Conservation (phyloP, 2,329 filamentous ascomycete genomes). For the Byssochlamys sp. region DNA sequence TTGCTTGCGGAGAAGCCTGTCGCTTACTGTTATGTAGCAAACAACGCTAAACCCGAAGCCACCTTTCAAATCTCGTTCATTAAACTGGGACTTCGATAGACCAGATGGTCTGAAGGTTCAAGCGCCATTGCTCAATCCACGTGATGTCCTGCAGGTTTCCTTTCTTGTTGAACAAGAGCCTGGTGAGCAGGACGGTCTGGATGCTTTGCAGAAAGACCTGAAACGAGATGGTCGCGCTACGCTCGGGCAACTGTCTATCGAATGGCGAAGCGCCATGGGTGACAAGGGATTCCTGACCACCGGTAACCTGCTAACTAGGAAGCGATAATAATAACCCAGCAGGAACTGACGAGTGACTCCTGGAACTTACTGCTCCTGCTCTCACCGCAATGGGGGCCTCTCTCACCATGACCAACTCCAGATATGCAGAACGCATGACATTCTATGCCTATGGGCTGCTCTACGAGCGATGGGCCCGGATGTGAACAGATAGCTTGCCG, state of each 20-base stretch:
- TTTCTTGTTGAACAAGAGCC: conserved; percentile 52
- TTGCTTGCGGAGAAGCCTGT: neutral
- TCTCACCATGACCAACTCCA: neutral
- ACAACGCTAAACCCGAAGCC: conserved; percentile 42
- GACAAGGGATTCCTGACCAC: conserved; percentile 80
- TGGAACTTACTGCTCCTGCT: neutral
- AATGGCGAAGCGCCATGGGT: conserved; percentile 84
- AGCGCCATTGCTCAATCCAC: conserved; percentile 46
- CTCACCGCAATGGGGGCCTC: neutral
- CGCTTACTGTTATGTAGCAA: conserved; percentile 22
- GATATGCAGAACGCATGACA: neutral
- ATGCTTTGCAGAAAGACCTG: conserved; percentile 43
- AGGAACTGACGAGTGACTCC: neutral
- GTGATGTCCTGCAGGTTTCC: conserved; percentile 56
- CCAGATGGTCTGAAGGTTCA: conserved; percentile 20
- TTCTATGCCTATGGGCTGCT: neutral
- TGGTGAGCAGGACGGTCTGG: conserved; percentile 37
- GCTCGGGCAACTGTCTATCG: conserved; percentile 73
- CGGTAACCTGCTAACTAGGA: conserved; percentile 56
- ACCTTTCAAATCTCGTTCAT: conserved; percentile 44
- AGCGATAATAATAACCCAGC: conserved; percentile 14
- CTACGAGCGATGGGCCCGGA: neutral
- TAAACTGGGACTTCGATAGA: conserved; percentile 46
- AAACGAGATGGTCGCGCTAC: conserved; percentile 45
- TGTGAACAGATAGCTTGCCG: neutral